Evolutionary conservation across 2,329 filamentous ascomycete species (phyloP).

Genomic region (Passalora sequoiae): DNA sequence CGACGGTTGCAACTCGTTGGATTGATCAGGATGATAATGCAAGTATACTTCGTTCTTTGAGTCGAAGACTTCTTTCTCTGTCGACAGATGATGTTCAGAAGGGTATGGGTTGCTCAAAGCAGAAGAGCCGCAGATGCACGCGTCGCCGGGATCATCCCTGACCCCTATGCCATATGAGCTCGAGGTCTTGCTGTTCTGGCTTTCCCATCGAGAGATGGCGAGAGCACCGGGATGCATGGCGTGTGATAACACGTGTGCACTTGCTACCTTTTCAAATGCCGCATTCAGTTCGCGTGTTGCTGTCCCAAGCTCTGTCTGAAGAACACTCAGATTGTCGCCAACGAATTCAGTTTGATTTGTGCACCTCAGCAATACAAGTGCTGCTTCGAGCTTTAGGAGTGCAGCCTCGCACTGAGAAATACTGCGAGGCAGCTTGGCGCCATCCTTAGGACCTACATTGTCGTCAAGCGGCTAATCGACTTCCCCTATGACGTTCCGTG

Average conservation of each 20-base stretch:
- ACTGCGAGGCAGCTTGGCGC: conserved; percentile 4
- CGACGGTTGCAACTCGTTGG: background rate
- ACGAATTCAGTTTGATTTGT: conserved; percentile 1
- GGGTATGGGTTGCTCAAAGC: background rate
- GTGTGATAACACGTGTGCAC: background rate
- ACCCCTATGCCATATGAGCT: background rate
- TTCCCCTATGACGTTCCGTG: conserved; percentile 21
- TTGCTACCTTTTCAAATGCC: background rate
- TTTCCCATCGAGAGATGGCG: background rate
- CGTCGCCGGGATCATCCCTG: background rate
- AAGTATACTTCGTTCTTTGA: background rate
- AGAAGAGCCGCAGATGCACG: background rate
- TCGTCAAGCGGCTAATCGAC: conserved; percentile 17
- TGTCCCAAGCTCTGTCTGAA: background rate
- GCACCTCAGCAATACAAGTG: conserved; percentile 6
- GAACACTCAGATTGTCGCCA: background rate
- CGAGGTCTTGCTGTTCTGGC: conserved; percentile 3
- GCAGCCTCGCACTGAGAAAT: conserved; percentile 9
- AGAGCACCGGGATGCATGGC: background rate
- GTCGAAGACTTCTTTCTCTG: conserved; percentile 1
- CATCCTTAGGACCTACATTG: background rate
- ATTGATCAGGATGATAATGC: background rate
- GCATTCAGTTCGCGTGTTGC: background rate
- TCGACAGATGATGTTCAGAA: background rate
- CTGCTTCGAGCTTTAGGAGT: conserved; percentile 15